Conservation (phyloP, 345 rosid genomes). For the Moringa oleifera region DNA sequence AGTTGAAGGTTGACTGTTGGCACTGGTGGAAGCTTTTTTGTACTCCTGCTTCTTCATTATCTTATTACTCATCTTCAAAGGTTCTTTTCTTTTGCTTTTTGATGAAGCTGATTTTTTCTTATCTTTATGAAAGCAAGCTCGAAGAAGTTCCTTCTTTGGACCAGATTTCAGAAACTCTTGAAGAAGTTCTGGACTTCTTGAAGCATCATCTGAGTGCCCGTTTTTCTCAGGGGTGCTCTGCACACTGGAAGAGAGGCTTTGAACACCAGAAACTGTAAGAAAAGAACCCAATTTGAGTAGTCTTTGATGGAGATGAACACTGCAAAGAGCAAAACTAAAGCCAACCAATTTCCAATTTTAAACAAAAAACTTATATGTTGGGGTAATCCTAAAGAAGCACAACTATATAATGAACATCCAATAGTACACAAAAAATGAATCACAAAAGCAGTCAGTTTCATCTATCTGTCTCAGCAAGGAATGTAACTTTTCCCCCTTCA, state of each 20-base stretch:
- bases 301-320: neutral
- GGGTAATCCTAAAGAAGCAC: neutral
- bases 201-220: conserved; percentile 53
- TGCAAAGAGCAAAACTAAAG: neutral
- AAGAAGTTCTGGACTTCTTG: conserved; percentile 53
- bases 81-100: conserved; percentile 64
- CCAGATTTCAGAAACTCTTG: conserved; percentile 57
- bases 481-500: neutral
- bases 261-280: conserved; percentile 42
- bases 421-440: neutral
- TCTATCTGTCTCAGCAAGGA: neutral
- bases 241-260: conserved; percentile 57
- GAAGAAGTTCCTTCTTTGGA: conserved; percentile 45
- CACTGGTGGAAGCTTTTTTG: conserved; percentile 35
- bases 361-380: no score
- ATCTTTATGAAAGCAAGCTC: conserved; percentile 42
- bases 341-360: neutral
- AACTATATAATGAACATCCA: no score
- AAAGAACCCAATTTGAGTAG: conserved; percentile 2
- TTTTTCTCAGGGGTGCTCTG: conserved; percentile 55
- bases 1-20: conserved; percentile 32
- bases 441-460: neutral
- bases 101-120: conserved; percentile 38
- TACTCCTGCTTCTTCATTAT: conserved; percentile 62
- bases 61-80: conserved; percentile 36